Evolutionary conservation across 2,329 filamentous ascomycete genomes (phyloP), one percentile per base, ranked within the genome.

Genomic region (Mollisia scopiformis): DNA sequence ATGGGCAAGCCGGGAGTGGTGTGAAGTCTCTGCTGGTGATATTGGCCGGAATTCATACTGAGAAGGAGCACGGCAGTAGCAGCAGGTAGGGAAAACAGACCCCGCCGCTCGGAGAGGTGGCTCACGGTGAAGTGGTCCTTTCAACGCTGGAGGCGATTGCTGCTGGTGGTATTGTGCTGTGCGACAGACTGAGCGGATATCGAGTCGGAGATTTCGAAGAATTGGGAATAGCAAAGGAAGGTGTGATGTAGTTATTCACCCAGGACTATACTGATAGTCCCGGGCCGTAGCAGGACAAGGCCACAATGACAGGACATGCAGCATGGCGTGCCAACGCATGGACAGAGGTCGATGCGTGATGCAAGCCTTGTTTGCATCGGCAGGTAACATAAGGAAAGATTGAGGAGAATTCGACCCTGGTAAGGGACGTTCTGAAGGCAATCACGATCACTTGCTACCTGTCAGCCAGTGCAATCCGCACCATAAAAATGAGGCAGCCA

Each of bases 261-360:
- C 61, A 52, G 64, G 55, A n/a, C n/a, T 59, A 60, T 66, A 59
- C 59, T 65, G 55, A 56, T 43, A 49, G n/a, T n/a, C 47, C 57
- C 41, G 59, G 55, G 39, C 50, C 21, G 53, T 67, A 64, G 61
- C 64, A 60, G 53, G 57, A 66, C 59, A 65, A 64, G 66, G 62
- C 59, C 61, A 66, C 62, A 66, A 63, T 67, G 55, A 33, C 55
- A 62, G 39, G 55, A 30, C 65, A 67, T 71, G 71, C 69, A 70
- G 62, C 63, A 62, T 60, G 50, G 71, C 69, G 66, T 73, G 71
- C 66, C 70, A 72, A 55, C 70, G 67, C 71, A 73, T 71, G 66
- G 64, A 66, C 65, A 68, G 69, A 64, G 64, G 61, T 51, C 62
- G 64, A 64, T 58, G 58, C 61, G 65, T 69, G 61, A 65, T 69